Percentiles rank a stretch among this genome's conserved stretches.
These are phyloP conservation scores for Biscogniauxia mediterranea DNA, from an alignment of 2,329 filamentous ascomycete species.

Conservation along the genomic window DNA sequence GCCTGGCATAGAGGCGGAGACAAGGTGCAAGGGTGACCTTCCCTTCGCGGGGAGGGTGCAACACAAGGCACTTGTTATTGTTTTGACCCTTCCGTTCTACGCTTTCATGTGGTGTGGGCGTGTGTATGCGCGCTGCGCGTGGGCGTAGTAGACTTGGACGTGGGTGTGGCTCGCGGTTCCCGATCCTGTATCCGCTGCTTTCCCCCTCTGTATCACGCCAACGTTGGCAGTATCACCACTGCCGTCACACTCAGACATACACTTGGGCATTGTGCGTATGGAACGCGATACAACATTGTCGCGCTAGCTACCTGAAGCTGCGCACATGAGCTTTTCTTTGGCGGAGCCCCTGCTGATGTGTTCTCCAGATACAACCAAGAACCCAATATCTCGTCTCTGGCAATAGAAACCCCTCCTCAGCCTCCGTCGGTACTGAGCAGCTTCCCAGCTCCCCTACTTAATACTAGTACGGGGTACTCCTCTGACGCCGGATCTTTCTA, in stretches of 20 bases:
- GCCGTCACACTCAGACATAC: slow-evolving; percentile 29
- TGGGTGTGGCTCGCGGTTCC: slow-evolving; percentile 36
- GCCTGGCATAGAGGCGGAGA: slow-evolving; percentile 21
- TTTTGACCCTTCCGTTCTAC: slow-evolving; percentile 32
- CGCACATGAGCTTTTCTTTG: slow-evolving; percentile 29
- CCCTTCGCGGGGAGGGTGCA: slow-evolving; percentile 35
- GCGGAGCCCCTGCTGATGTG: slow-evolving; percentile 34
- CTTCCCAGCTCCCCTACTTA: slow-evolving; percentile 50
- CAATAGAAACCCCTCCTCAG: slow-evolving; percentile 52
- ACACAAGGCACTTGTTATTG: slow-evolving; percentile 36
- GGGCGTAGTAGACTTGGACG: background rate
- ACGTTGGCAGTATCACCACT: slow-evolving; percentile 45
- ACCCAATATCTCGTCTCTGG: slow-evolving; percentile 49
- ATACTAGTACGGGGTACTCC: slow-evolving; percentile 46
- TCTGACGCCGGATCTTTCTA: slow-evolving; percentile 51
- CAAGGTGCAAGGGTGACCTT: slow-evolving; percentile 36
- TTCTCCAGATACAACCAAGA: slow-evolving; percentile 54
- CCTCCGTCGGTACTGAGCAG: slow-evolving; percentile 50
- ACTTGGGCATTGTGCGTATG: slow-evolving; percentile 32
- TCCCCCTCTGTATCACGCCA: slow-evolving; percentile 41
- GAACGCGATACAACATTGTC: slow-evolving; percentile 38
- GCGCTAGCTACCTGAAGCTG: slow-evolving; percentile 33
- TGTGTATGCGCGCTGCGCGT: background rate
- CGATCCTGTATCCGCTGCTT: slow-evolving; percentile 39
- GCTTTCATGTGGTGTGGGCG: slow-evolving; percentile 28